These are phyloP conservation scores for Apocynum venetum DNA, from an alignment of 257 asterid species.

Conservation along the genomic window DNA sequence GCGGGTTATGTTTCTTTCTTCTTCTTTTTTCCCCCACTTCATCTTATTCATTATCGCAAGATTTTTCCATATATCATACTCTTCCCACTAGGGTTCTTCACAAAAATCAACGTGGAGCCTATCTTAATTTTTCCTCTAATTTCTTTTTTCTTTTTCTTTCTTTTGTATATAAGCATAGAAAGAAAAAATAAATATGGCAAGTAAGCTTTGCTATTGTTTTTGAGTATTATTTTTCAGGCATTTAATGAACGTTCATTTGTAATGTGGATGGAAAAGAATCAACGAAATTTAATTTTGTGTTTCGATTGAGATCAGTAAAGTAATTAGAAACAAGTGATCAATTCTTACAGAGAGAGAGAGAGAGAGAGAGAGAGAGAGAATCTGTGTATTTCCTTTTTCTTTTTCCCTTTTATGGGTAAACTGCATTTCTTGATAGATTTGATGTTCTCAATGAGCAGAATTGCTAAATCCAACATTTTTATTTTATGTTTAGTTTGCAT, in stretches of 20 bases:
- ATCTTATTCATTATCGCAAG: constrained; percentile 6
- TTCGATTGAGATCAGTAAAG: too few relatives aligned
- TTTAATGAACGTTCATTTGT: too few relatives aligned
- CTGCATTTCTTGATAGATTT: neutral
- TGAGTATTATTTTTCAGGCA: neutral
- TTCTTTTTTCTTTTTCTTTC: neutral
- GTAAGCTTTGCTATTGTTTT: constrained; percentile 5
- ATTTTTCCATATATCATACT: constrained; percentile 10
- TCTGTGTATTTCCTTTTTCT: neutral
- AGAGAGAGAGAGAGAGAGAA: neutral
- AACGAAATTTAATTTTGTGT: neutral
- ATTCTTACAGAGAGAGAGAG: neutral
- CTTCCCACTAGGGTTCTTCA: constrained; percentile 40
- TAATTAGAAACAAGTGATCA: neutral
- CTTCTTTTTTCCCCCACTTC: neutral
- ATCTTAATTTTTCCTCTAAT: neutral
- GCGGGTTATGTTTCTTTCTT: neutral
- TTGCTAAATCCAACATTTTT: neutral
- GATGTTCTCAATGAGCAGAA: neutral
- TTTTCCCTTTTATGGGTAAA: neutral
- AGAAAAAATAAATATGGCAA: constrained; percentile 12
- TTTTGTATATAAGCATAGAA: constrained; percentile 36
- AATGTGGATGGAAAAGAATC: neutral
- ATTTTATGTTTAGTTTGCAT: too few relatives aligned
- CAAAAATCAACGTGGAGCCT: constrained; percentile 20